Evolutionary conservation across 495 filamentous ascomycete genomes (phyloP).

Genomic region (Penicillium simplicissimum): DNA sequence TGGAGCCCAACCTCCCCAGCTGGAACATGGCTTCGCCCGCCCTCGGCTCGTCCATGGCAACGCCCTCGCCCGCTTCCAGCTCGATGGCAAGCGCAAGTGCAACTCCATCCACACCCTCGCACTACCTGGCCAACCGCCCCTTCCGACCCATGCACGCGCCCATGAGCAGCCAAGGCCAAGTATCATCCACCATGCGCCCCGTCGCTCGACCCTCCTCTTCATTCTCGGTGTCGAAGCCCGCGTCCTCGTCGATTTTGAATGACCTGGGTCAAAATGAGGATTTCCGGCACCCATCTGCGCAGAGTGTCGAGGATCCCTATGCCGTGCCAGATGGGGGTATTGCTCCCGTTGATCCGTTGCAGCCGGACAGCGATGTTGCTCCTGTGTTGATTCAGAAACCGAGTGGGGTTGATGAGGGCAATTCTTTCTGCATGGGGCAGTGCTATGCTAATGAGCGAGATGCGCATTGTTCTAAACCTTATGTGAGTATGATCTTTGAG

Average conservation of each 20-base stretch:
- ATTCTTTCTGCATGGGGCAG: slow-evolving; percentile 29
- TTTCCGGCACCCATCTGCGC: too few species aligned
- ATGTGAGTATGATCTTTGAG: slow-evolving; percentile 20
- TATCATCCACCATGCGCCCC: neutral
- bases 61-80: neutral
- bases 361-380: slow-evolving; percentile 20
- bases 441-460: slow-evolving; percentile 20
- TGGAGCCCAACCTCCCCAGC: neutral
- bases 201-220: neutral
- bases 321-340: slow-evolving; percentile 3
- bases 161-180: neutral
- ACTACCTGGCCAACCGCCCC: neutral
- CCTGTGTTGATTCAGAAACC: slow-evolving; percentile 8
- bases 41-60: neutral
- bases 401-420: slow-evolving; percentile 28
- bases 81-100: neutral
- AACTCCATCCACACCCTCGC: neutral
- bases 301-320: neutral
- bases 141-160: neutral
- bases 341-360: slow-evolving; percentile 19
- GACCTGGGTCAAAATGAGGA: neutral
- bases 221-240: neutral
- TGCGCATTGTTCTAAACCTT: slow-evolving; percentile 21
- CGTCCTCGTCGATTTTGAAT: neutral
- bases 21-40: neutral